Percentiles rank a stretch among this genome's conserved stretches.
These are phyloP conservation scores for Podaxis mareebaensis DNA, from an alignment of 768 basidiomycete species.

Conservation along the genomic window DNA sequence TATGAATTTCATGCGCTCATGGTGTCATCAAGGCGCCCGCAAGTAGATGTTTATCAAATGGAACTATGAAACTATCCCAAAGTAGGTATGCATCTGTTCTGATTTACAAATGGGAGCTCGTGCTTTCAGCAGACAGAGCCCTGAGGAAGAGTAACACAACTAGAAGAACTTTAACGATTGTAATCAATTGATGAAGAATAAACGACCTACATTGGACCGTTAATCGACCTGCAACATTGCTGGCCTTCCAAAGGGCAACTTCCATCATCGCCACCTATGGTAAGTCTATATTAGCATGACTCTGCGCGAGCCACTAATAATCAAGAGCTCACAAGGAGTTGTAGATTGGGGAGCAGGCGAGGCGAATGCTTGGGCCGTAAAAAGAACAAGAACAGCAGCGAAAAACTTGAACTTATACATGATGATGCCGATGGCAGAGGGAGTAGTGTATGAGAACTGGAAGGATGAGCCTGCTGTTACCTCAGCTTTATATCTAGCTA, in stretches of 20 bases:
- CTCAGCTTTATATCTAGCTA: background rate
- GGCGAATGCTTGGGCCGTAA: background rate
- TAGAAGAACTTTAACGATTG: background rate
- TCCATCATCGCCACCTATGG: too few species aligned
- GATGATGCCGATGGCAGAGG: background rate
- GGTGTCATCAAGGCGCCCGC: too few species aligned
- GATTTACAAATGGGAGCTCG: too few species aligned
- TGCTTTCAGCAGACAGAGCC: background rate
- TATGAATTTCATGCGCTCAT: too few species aligned
- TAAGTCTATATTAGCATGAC: too few species aligned
- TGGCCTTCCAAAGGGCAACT: background rate
- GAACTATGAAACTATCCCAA: too few species aligned
- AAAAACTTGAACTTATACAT: background rate
- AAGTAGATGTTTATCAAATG: too few species aligned
- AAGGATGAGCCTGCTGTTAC: background rate
- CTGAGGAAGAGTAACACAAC: conserved; percentile 1
- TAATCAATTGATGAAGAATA: background rate
- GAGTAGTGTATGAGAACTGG: background rate
- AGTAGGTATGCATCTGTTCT: too few species aligned
- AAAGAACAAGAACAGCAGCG: background rate
- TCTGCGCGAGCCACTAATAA: too few species aligned
- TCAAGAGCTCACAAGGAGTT: too few species aligned
- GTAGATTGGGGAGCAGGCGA: too few species aligned
- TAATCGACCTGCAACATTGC: background rate
- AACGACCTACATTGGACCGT: background rate